phyloP scores from a whole-genome alignment of 495 filamentous ascomycete genomes.

The Margaritispora aquatica region DNA sequence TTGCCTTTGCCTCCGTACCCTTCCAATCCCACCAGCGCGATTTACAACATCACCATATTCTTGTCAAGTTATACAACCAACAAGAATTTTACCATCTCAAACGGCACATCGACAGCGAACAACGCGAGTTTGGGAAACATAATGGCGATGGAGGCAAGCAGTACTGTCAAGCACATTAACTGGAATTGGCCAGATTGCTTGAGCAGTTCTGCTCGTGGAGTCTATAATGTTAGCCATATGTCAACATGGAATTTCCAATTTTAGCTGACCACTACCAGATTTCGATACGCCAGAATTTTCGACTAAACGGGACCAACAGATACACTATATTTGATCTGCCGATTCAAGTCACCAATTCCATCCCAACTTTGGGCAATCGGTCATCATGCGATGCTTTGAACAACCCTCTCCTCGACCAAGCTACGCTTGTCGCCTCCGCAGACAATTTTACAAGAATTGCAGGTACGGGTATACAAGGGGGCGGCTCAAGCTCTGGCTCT shows the following conservation, averaged over 20 bases:
- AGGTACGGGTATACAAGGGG: constrained; percentile 17
- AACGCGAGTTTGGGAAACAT: constrained; percentile 54
- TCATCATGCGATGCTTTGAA: constrained; percentile 39
- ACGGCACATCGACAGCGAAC: constrained; percentile 50
- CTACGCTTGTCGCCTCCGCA: constrained; percentile 15
- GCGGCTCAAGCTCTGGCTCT: neutral
- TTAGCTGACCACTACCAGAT: constrained; percentile 35
- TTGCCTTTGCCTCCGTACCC: constrained; percentile 50
- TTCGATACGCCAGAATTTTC: constrained; percentile 62
- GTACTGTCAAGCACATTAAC: constrained; percentile 64
- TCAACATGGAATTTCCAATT: neutral
- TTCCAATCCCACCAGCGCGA: constrained; percentile 39
- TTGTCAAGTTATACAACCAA: constrained; percentile 53
- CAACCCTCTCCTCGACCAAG: constrained; percentile 26
- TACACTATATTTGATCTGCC: constrained; percentile 67
- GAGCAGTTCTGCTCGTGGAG: constrained; percentile 36
- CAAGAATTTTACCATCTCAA: constrained; percentile 63
- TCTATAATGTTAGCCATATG: constrained; percentile 38
- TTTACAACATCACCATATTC: constrained; percentile 61
- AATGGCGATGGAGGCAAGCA: constrained; percentile 51
- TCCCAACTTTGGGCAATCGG: constrained; percentile 32
- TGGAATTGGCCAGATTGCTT: constrained; percentile 63
- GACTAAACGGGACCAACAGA: constrained; percentile 51
- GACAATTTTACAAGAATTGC: constrained; percentile 20
- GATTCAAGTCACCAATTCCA: constrained; percentile 60